Percentiles rank a stretch among this genome's conserved stretches.
Evolutionary conservation across 305 asterid species (phyloP).

Genomic region (Withania somnifera): DNA sequence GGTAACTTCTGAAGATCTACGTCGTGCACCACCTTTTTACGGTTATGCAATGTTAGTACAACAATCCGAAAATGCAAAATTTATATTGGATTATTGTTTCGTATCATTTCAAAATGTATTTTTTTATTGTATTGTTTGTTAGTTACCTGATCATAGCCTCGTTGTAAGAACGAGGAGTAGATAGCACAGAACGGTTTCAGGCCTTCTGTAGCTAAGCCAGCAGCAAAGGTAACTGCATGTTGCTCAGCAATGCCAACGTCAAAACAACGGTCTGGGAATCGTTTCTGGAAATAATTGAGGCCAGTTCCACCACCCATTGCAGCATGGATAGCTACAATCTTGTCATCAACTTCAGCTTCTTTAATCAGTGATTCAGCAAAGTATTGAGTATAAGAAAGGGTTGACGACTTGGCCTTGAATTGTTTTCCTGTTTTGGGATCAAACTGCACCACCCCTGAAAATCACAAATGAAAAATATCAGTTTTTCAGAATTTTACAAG

Average conservation of each 20-base stretch:
- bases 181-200: constrained; percentile 82
- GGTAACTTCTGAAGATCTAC: constrained; percentile 80
- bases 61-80: neutral
- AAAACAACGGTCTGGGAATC: constrained; percentile 54
- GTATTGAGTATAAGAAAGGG: constrained; percentile 56
- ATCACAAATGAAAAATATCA: neutral
- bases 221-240: constrained; percentile 78
- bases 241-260: constrained; percentile 85
- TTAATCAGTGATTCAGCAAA: constrained; percentile 64
- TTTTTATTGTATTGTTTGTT: neutral
- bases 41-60: neutral
- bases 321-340: constrained; percentile 64
- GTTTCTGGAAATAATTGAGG: constrained; percentile 54
- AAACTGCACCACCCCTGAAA: constrained; percentile 63
- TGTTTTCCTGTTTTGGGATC: constrained; percentile 70
- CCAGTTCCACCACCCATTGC: constrained; percentile 93
- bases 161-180: constrained; percentile 61
- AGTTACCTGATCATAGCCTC: constrained; percentile 91
- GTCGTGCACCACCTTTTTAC: constrained; percentile 60
- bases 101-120: neutral
- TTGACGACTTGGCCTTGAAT: constrained; percentile 33
- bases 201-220: constrained; percentile 76
- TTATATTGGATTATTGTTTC: neutral
- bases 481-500: neutral
- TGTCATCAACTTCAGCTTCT: constrained; percentile 61